Evolutionary conservation across 805 yeast species (phyloP), one percentile per base, ranked within the genome.

Genomic region (Monosporozyma solicola): DNA sequence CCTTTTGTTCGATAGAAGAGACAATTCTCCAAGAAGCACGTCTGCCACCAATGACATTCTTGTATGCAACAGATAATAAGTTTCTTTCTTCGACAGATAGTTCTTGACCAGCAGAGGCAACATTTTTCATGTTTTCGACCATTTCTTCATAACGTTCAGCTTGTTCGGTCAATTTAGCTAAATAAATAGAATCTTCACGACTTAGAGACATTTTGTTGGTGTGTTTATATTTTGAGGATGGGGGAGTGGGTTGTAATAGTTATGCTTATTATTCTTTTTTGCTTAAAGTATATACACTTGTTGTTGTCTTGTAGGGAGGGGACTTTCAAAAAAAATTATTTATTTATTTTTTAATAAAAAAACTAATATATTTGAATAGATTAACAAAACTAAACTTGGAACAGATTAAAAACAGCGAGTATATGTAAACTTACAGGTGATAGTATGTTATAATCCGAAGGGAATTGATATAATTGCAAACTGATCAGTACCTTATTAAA

Each of bases 11-110:
- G 67, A 92, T 92, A 48, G 97, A 89, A 41, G 97, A 90, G 51
- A 94, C 97, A 69, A 94, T 90, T 82, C 99, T 87, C 98, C 98
- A 94, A 47, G 97, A 89, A 55, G 99, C 98, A 78, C 99, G 91
- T 69, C 98, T 90, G 55, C 98, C 96, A 70, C 99, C 99, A 74
- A 92, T 92, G 54, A 92, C 98, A 70, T 92, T 92, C 77, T 92
- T 92, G 80, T 92, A 92, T 57, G 99, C 99, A 64, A 94, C 98
- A 35, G 97, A 89, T 66, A 92, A 81, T 63, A 92, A 80, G 76
- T 94, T 94, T 75, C 99, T 91, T 78, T 94, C 99, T 77, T 94
- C 99, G 61, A 94, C 96, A 50, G 95, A 85, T 63, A 94, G 78
- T 73, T 92, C 98, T 74, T 87, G 91, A 58, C 96, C 97, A 46